These are phyloP conservation scores for Cicer judaicum DNA, from an alignment of 306 rosid genomes.

Conservation along the genomic window DNA sequence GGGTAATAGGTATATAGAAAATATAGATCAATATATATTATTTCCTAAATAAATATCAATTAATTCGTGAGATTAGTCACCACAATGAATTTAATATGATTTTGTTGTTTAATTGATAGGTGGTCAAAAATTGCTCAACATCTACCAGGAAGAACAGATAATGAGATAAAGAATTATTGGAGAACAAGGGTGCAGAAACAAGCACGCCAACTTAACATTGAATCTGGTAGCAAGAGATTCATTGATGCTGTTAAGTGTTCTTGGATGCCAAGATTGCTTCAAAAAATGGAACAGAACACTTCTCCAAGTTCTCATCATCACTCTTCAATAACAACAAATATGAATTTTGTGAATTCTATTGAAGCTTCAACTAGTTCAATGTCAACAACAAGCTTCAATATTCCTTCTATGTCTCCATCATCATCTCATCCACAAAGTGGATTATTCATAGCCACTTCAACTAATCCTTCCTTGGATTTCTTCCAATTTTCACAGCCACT, in stretches of 20 bases:
- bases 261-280: conserved; percentile 84
- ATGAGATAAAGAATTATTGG: conserved; percentile 92
- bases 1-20: conserved; percentile 74
- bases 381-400: conserved; percentile 43
- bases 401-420: conserved; percentile 46
- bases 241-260: conserved; percentile 72
- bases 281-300: conserved; percentile 69
- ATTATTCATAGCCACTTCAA: conserved; percentile 36
- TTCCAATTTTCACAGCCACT: conserved; percentile 52
- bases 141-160: conserved; percentile 94
- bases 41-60: not conserved
- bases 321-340: conserved; percentile 47
- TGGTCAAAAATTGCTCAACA: conserved; percentile 95
- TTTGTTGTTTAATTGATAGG: conserved; percentile 46
- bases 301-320: conserved; percentile 34
- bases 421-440: conserved; percentile 46
- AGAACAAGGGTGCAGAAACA: conserved; percentile 93
- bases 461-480: conserved; percentile 51
- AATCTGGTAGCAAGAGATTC: conserved; percentile 78
- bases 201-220: conserved; percentile 83
- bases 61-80: not conserved
- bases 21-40: no score
- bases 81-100: not conserved
- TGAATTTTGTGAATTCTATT: conserved; percentile 45
- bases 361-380: conserved; percentile 43